Conservation (phyloP, 768 basidiomycete species). For the Hypholoma sublateritium region DNA sequence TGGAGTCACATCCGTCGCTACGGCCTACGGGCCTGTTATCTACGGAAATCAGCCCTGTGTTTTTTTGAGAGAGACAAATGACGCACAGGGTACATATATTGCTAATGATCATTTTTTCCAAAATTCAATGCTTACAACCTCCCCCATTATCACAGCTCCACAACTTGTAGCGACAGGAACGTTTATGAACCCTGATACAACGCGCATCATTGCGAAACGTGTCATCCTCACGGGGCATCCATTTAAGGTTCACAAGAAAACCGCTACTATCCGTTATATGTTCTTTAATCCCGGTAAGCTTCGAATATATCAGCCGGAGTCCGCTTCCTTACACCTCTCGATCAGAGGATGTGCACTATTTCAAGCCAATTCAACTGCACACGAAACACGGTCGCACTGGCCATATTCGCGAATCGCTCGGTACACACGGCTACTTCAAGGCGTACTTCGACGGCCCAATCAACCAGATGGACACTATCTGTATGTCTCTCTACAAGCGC, state of each 20-base stretch:
- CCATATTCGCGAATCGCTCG: constrained; percentile 89
- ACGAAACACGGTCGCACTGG: constrained; percentile 90
- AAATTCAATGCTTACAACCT: not conserved
- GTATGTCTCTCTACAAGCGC: constrained; percentile 94
- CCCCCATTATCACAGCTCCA: constrained; percentile 47
- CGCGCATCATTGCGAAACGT: constrained; percentile 90
- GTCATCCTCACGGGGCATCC: constrained; percentile 94
- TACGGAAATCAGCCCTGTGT: constrained; percentile 86
- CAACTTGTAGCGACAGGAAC: constrained; percentile 88
- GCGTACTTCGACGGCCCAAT: constrained; percentile 93
- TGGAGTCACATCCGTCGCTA: constrained; percentile 79
- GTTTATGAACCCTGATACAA: constrained; percentile 87
- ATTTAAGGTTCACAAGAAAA: constrained; percentile 95
- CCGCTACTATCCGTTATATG: constrained; percentile 97
- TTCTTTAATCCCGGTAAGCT: constrained; percentile 85
- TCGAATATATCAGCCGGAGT: constrained; percentile 9
- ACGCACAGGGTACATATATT: constrained; percentile 54
- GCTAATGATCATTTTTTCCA: constrained; percentile 2
- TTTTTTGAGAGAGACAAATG: constrained; percentile 68
- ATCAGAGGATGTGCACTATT: constrained; percentile 85
- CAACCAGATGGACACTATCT: constrained; percentile 95
- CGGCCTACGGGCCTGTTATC: constrained; percentile 83
- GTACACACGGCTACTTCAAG: constrained; percentile 98
- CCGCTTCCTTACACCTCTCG: constrained; percentile 1
- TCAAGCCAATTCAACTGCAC: constrained; percentile 89